Conservation (phyloP, 257 asterid species). For the Phtheirospermum japonicum region DNA sequence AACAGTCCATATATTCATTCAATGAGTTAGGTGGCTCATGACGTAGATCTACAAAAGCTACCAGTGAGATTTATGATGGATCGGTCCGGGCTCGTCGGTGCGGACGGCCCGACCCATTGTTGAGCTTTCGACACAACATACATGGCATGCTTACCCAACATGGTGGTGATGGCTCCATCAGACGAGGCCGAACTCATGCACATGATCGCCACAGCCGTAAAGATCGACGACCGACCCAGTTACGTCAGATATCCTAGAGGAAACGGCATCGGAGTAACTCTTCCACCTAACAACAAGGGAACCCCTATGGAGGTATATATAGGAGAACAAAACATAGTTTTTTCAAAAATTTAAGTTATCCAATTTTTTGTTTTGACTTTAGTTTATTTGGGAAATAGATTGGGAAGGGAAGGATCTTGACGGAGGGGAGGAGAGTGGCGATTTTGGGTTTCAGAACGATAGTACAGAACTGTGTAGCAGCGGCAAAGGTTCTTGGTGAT, state of each 20-base stretch:
- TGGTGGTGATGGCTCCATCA: conserved; percentile 28
- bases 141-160: conserved; percentile 23
- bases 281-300: neutral
- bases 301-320: conserved; percentile 1
- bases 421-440: conserved; percentile 32
- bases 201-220: conserved; percentile 25
- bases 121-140: conserved; percentile 13
- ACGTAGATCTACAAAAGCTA: conserved; percentile 13
- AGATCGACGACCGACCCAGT: conserved; percentile 22
- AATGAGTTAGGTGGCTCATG: too few species aligned
- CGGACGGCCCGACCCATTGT: conserved; percentile 26
- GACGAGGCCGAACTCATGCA: conserved; percentile 26
- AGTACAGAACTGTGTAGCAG: conserved; percentile 28
- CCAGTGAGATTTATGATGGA: conserved; percentile 21
- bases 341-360: too few species aligned
- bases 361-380: too few species aligned
- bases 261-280: neutral
- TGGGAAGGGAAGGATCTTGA: conserved; percentile 35
- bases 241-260: conserved; percentile 25
- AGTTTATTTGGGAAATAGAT: too few species aligned
- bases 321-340: too few species aligned
- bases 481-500: conserved; percentile 29
- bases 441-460: conserved; percentile 25
- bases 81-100: conserved; percentile 28
- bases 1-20: too few species aligned